A percentile compares a stretch with the other conserved stretches of the same genome.
Evolutionary conservation across 2,329 filamentous ascomycete species (phyloP).

Genomic region (Neonectria faginata): DNA sequence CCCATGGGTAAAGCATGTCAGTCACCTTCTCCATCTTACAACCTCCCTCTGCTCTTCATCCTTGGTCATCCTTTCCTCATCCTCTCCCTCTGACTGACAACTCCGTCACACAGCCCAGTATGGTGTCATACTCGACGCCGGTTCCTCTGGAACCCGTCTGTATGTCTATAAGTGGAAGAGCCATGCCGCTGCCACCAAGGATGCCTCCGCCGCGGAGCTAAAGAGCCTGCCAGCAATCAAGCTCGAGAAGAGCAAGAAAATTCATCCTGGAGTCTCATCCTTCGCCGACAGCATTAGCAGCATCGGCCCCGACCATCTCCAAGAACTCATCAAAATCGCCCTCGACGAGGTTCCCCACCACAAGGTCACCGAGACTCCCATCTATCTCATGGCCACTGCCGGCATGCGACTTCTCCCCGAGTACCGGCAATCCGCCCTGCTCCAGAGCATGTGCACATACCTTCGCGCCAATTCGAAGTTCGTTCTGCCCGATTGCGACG

Average conservation of each 20-base stretch:
- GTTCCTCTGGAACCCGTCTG: conserved; percentile 94
- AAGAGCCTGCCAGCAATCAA: conserved; percentile 81
- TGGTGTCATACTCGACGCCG: conserved; percentile 96
- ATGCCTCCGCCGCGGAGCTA: conserved; percentile 57
- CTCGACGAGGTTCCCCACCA: conserved; percentile 80
- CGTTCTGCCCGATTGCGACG: conserved; percentile 85
- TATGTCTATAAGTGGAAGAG: conserved; percentile 97
- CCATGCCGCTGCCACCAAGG: conserved; percentile 71
- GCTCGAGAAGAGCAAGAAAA: conserved; percentile 92
- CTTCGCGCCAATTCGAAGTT: conserved; percentile 82
- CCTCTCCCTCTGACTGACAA: conserved; percentile 32
- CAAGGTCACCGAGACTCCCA: conserved; percentile 84
- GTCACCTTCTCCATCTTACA: conserved; percentile 28
- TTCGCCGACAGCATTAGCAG: conserved; percentile 82
- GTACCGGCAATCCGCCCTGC: conserved; percentile 76
- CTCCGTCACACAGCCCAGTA: conserved; percentile 68
- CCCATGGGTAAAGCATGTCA: conserved; percentile 54
- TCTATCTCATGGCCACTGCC: conserved; percentile 95
- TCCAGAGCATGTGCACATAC: conserved; percentile 85
- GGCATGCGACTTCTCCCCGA: conserved; percentile 90
- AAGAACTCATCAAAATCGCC: conserved; percentile 84
- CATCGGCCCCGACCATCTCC: conserved; percentile 85
- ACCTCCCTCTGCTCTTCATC: neutral
- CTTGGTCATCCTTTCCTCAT: neutral
- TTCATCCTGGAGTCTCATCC: conserved; percentile 90